phyloP scores from a whole-genome alignment of 179 eudicot genomes.

The Actinidia arguta region DNA sequence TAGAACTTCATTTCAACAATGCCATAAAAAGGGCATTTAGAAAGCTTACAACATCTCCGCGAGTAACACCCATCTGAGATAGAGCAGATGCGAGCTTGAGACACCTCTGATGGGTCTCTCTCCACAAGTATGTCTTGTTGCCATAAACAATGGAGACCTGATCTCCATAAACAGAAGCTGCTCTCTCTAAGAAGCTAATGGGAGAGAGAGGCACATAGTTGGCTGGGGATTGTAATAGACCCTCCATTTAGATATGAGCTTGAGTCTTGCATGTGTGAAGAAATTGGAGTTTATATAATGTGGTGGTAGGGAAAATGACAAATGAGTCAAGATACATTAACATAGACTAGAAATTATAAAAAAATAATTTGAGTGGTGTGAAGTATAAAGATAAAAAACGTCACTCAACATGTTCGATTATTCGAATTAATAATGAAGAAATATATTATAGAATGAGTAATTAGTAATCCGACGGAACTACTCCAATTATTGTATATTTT shows the following conservation, averaged over 20 bases:
- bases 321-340: not conserved
- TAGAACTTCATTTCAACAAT: too few species aligned
- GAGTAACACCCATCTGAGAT: constrained; percentile 10
- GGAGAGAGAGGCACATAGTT: constrained; percentile 60
- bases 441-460: too few species aligned
- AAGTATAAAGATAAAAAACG: too few species aligned
- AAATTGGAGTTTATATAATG: not conserved
- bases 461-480: too few species aligned
- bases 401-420: too few species aligned
- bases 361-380: not conserved
- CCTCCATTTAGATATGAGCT: constrained; percentile 25
- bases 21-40: too few species aligned
- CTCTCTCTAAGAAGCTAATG: constrained; percentile 62
- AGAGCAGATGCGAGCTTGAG: constrained; percentile 26
- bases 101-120: constrained; percentile 31
- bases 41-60: constrained; percentile 16
- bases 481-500: too few species aligned
- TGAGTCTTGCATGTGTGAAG: not conserved
- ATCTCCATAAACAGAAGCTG: constrained; percentile 51
- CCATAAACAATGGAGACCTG: constrained; percentile 48
- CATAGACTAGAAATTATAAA: not conserved
- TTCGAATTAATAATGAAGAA: too few species aligned
- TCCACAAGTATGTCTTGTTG: constrained; percentile 42
- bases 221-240: constrained; percentile 43
- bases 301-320: not conserved